phyloP scores from a whole-genome alignment of 192 early-diverging fungal genomes.

The Phycomyces blakesleeanus region DNA sequence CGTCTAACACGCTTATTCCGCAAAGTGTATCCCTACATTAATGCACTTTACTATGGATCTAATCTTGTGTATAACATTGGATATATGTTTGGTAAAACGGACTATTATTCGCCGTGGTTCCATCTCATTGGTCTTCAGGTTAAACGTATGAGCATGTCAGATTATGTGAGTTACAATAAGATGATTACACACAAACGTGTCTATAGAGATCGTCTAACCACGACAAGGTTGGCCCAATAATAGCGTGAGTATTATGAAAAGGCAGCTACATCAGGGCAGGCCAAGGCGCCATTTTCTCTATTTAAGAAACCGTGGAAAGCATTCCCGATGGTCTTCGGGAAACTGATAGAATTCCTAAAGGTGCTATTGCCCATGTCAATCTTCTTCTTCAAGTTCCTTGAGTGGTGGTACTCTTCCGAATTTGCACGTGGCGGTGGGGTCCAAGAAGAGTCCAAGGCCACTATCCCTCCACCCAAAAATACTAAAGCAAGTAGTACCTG shows the following conservation, averaged over 20 bases:
- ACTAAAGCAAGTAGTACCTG: constrained; percentile 46
- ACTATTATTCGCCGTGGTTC: constrained; percentile 81
- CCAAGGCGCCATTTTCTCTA: constrained; percentile 9
- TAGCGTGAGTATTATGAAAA: constrained; percentile 27
- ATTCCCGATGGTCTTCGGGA: constrained; percentile 38
- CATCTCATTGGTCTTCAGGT: constrained; percentile 74
- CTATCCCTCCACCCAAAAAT: constrained; percentile 73
- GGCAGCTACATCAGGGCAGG: background rate
- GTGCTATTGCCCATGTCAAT: constrained; percentile 82
- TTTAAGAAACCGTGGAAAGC: constrained; percentile 13
- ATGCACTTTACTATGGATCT: constrained; percentile 65
- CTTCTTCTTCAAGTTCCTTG: constrained; percentile 91
- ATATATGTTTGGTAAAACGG: constrained; percentile 83
- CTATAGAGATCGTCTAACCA: background rate
- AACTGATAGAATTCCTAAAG: constrained; percentile 69
- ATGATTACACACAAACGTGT: too few species aligned
- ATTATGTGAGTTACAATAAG: constrained; percentile 70
- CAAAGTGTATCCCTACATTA: constrained; percentile 67
- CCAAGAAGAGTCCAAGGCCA: constrained; percentile 40
- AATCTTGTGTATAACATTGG: constrained; percentile 67
- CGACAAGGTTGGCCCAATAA: background rate
- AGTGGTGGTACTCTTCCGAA: constrained; percentile 94
- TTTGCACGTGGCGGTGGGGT: constrained; percentile 56
- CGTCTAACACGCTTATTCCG: constrained; percentile 42
- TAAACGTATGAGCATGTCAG: constrained; percentile 73